Percentiles rank a stretch among this genome's conserved stretches.
Conservation (phyloP, 2,329 filamentous ascomycete species). For the Neopestalotiopsis rosae region DNA sequence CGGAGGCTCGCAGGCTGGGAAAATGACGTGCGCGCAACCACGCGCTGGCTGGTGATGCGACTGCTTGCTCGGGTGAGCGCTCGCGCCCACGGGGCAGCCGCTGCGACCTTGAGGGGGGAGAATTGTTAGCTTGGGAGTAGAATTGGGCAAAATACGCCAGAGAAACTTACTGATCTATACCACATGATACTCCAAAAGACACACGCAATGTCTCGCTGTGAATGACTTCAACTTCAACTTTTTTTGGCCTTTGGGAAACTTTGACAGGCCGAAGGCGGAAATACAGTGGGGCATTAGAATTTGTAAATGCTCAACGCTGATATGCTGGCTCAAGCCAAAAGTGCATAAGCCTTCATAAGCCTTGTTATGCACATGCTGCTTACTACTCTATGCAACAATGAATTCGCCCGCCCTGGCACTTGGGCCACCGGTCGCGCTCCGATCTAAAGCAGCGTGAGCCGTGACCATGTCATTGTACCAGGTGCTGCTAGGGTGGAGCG, state of each 20-base stretch:
- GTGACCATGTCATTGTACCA: too few species aligned
- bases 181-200: neutral
- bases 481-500: too few species aligned
- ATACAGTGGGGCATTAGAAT: neutral
- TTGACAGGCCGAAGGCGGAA: neutral
- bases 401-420: neutral
- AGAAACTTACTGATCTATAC: neutral
- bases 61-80: constrained; percentile 1
- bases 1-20: neutral
- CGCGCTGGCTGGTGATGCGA: neutral
- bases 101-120: neutral
- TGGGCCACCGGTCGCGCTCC: neutral
- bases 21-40: neutral
- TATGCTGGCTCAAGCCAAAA: neutral
- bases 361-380: neutral
- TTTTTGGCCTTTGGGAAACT: neutral
- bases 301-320: neutral
- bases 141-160: neutral
- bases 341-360: neutral
- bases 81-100: constrained; percentile 5
- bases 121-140: neutral
- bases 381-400: neutral
- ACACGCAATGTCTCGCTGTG: neutral
- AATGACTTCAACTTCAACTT: neutral
- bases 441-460: neutral